phyloP scores from a whole-genome alignment of 495 filamentous ascomycete genomes.

The Elaphomyces granulatus region DNA sequence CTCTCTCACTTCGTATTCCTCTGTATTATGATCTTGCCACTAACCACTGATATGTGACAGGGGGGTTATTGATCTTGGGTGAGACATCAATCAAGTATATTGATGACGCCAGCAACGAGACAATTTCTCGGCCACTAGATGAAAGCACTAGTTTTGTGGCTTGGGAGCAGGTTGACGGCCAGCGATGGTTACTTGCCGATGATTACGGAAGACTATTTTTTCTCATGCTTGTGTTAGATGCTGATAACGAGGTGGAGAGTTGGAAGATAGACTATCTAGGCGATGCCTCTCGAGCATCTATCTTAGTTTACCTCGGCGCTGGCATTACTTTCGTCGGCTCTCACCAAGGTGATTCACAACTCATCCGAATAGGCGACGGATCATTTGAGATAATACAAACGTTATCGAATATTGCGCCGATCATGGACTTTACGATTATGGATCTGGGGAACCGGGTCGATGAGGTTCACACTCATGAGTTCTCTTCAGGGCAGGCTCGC shows the following conservation, averaged over 20 bases:
- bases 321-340: slow-evolving; percentile 75
- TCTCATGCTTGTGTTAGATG: slow-evolving; percentile 55
- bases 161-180: slow-evolving; percentile 72
- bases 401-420: slow-evolving; percentile 73
- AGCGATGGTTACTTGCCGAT: slow-evolving; percentile 74
- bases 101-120: slow-evolving; percentile 51
- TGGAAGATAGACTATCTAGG: slow-evolving; percentile 58
- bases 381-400: slow-evolving; percentile 57
- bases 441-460: slow-evolving; percentile 75
- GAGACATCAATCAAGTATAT: slow-evolving; percentile 77
- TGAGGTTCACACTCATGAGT: slow-evolving; percentile 71
- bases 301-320: slow-evolving; percentile 64
- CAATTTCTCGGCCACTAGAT: slow-evolving; percentile 43
- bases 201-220: slow-evolving; percentile 75
- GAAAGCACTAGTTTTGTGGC: slow-evolving; percentile 71
- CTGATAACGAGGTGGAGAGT: slow-evolving; percentile 43
- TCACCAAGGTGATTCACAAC: slow-evolving; percentile 81
- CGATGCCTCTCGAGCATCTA: slow-evolving; percentile 54
- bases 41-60: no score
- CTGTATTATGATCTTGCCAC: no score
- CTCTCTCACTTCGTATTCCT: no score
- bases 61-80: slow-evolving; percentile 69
- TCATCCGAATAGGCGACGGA: slow-evolving; percentile 47
- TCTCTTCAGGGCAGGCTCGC: slow-evolving; percentile 84
- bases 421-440: slow-evolving; percentile 88